phyloP scores from a whole-genome alignment of 2,329 filamentous ascomycete species.

The Colletotrichum sp. region DNA sequence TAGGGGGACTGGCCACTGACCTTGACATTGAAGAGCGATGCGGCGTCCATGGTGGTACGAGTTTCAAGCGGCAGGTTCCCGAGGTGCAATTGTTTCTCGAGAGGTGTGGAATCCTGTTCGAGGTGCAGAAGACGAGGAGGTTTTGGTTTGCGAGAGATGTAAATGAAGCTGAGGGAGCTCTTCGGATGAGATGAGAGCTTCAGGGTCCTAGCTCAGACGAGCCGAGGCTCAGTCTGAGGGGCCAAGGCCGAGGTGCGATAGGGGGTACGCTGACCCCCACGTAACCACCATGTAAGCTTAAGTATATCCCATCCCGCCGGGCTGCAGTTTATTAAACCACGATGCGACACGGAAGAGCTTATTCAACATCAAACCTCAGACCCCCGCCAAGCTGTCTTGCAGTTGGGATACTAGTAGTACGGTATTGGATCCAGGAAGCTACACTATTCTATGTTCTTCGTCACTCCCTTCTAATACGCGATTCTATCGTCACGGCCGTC shows the following conservation, averaged over 20 bases:
- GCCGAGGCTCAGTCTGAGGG: constrained; percentile 9
- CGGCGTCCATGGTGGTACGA: constrained; percentile 53
- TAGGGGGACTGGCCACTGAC: constrained; percentile 36
- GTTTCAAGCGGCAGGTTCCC: background rate
- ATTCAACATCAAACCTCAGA: background rate
- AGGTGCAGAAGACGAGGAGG: background rate
- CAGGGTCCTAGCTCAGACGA: background rate
- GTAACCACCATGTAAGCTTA: background rate
- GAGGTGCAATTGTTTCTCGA: background rate
- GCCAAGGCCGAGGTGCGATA: background rate
- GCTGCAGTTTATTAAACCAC: background rate
- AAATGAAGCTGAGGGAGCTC: background rate
- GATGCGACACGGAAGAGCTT: background rate
- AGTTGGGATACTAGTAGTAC: background rate
- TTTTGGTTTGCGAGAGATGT: background rate
- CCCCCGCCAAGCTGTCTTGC: background rate
- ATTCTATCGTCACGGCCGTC: constrained; percentile 3
- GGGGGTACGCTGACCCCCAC: background rate
- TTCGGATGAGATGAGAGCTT: background rate
- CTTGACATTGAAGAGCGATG: constrained; percentile 64
- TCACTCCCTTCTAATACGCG: background rate
- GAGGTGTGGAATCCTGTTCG: background rate
- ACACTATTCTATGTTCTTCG: background rate
- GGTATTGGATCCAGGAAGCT: background rate
- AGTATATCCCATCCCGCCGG: background rate